Evolutionary conservation across 1,284 basidiomycete species (phyloP), one percentile per base, ranked within the genome.

Genomic region (Malassezia equina): DNA sequence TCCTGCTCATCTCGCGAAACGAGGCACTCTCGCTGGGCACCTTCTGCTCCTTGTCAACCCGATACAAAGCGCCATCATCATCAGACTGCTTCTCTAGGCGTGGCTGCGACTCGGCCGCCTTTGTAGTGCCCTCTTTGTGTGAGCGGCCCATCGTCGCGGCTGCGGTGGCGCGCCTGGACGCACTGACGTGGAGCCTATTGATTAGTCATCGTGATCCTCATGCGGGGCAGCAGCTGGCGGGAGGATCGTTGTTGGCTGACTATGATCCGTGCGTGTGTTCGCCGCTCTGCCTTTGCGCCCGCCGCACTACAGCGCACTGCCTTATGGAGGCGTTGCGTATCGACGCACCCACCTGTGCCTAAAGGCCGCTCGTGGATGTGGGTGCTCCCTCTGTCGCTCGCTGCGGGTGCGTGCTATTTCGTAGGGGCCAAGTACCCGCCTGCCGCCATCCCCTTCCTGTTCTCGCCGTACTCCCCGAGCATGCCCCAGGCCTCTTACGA

Each of bases 371-470:
- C 19, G 17, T 39, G 36, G 36, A 3, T 21, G 9, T 21, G 36
- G 36, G 15, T 21, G 4, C 17, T 39, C 8, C 36, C 36, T 8
- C 6, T 21, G 17, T 39, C 41, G 13, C 12, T 29, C 2, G 31
- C 47, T 4, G 48, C 49, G 1, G 48, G 54, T 3, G 21, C 34
- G 5, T 50, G 42, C 42, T 56, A 56, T 33, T 19, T 47, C 1
- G 24, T 31, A 9, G 54, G 54, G 7, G 48, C 49, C 8, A 51
- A 56, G 32, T 51, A 47, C 33, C 54, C 54, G 13, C 54, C 54
- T 17, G 48, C 25, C 1, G 33, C 48, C 5, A 56, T 51, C 23
- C 54, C 54, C 0, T 56, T 56, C 29, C 9, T 56, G 1, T 56
- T 56, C 23, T 25, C 43, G 15, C 54, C 53, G 6, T 50, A 55